Evolutionary conservation across 805 yeast species (phyloP).

Genomic region (Nakazawaea laoshanensis): DNA sequence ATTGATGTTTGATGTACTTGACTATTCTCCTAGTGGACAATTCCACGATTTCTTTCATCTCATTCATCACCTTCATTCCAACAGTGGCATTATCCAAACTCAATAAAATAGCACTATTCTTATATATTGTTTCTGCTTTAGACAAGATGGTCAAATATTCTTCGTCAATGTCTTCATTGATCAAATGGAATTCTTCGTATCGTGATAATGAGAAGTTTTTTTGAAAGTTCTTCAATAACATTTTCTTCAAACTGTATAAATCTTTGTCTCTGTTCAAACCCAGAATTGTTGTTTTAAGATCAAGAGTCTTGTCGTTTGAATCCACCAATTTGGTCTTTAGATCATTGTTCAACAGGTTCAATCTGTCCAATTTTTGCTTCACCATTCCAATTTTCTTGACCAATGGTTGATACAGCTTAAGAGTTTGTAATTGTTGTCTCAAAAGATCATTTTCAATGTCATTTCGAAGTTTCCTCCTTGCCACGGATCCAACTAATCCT

Average conservation of each 20-base stretch:
- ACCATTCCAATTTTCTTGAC: slow-evolving; percentile 29
- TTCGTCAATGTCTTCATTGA: slow-evolving; percentile 31
- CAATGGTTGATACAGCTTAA: slow-evolving; percentile 35
- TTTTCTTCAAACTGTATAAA: slow-evolving; percentile 38
- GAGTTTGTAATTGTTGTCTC: slow-evolving; percentile 41
- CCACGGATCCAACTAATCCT: slow-evolving; percentile 46
- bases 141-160: slow-evolving; percentile 51
- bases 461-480: slow-evolving; percentile 52
- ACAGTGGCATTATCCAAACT: slow-evolving; percentile 59
- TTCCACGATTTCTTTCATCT: slow-evolving; percentile 43
- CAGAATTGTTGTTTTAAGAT: slow-evolving; percentile 14
- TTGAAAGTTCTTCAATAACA: slow-evolving; percentile 43
- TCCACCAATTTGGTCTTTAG: slow-evolving; percentile 17
- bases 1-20: slow-evolving; percentile 24
- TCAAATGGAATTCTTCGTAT: slow-evolving; percentile 57
- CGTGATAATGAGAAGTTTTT: slow-evolving; percentile 60
- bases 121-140: slow-evolving; percentile 57
- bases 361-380: slow-evolving; percentile 19
- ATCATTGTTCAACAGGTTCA: slow-evolving; percentile 17
- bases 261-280: slow-evolving; percentile 23
- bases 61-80: slow-evolving; percentile 57
- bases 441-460: slow-evolving; percentile 54
- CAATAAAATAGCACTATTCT: slow-evolving; percentile 61
- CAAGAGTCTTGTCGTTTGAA: slow-evolving; percentile 16
- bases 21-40: slow-evolving; percentile 47